These are phyloP conservation scores for Corymbia calophylla DNA, from an alignment of 441 rosid species.

Conservation along the genomic window DNA sequence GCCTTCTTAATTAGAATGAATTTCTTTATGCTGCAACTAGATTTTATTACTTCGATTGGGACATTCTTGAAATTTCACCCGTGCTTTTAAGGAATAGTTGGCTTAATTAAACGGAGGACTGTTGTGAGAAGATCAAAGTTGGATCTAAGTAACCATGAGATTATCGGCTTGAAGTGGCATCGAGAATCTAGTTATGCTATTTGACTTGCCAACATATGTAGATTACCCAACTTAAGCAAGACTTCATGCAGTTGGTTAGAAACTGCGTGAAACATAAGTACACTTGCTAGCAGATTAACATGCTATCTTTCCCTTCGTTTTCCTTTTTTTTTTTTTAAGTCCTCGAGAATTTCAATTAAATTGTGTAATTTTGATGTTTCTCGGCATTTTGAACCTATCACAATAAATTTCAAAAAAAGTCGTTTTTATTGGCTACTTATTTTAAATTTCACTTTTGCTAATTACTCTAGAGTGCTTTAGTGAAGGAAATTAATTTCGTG, in stretches of 20 bases:
- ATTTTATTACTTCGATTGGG: neutral
- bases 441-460: neutral
- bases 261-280: neutral
- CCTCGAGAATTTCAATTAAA: neutral
- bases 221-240: neutral
- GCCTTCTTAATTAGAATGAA: neutral
- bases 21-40: neutral
- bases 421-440: neutral
- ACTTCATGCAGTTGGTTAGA: neutral
- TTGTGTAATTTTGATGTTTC: neutral
- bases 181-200: neutral
- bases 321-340: neutral
- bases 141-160: neutral
- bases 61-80: neutral
- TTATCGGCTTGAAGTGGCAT: neutral
- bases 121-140: neutral
- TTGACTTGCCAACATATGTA: neutral
- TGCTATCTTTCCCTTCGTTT: neutral
- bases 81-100: neutral
- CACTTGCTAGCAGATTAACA: neutral
- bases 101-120: neutral
- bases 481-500: neutral
- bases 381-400: neutral
- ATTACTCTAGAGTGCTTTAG: neutral
- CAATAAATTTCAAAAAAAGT: neutral